Base-by-base conservation (phyloP, 1,284 basidiomycete species). In the Prillingera fragicola region DNA sequence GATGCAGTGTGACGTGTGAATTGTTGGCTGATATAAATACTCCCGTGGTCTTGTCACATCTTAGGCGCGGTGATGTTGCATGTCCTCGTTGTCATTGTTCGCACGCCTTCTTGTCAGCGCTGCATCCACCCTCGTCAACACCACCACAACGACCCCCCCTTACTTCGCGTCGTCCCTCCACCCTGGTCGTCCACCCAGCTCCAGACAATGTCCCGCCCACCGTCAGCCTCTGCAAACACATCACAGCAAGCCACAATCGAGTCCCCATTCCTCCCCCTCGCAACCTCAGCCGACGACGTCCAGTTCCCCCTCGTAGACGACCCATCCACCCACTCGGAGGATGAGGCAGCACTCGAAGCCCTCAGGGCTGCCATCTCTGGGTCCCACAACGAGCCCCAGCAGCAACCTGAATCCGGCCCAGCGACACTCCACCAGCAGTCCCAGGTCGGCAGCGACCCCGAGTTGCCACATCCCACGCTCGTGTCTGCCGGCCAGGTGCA, bases 321-420 rank as follows among this genome's bases (percentile, higher is more conserved):
- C 31, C 36, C 22, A n/a, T 38, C 36, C 15, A 54, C 55, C 15
- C 29, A 45, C 32, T 27, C 33, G 14, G 52, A 54, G 26, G 43
- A 44, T 26, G 62, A 61, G 24, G 55, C 55, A 1, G 57, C 62
- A 3, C 54, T 65, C 27, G 63, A 59, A 38, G 63, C 61, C 12
- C 48, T 65, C 3, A 45, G 63, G 18, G 57, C 50, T 3, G 63
- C 63, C 14, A 59, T 65, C 42, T 51, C 52, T 13, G 42, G 43
- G 12, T 41, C 41, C 8, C 43, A 41, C 15, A 35, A 42, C 28
- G 38, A 47, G 9, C 15, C 22, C n/a, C 21, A 26, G 33, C 33
- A 8, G 32, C 32, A 0, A 8, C 37, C 8, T n/a, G n/a, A n/a
- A n/a, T n/a, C 18, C 27, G 2, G 23, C 17, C 33, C 31, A 8